These are phyloP conservation scores for Syzygium oleosum DNA, from an alignment of 345 rosid genomes.

Conservation along the genomic window DNA sequence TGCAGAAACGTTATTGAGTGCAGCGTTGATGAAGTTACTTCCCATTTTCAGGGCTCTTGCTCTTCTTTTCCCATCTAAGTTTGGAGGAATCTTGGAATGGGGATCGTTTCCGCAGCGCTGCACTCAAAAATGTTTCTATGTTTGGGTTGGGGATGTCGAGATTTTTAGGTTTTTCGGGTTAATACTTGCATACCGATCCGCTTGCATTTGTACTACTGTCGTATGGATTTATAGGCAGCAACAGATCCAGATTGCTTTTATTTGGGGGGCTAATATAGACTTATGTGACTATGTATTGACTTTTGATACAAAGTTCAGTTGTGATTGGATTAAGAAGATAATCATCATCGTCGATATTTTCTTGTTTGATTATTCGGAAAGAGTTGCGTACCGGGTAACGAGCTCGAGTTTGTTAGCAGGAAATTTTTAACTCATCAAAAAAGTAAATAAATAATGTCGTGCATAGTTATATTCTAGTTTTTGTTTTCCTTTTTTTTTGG, in stretches of 20 bases:
- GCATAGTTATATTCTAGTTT: not conserved
- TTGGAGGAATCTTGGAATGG: not conserved
- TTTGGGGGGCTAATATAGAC: too few relatives aligned
- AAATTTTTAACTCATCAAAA: not conserved
- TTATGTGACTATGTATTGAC: not conserved
- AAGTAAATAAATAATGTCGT: not conserved
- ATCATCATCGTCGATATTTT: not conserved
- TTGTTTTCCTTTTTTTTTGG: too few relatives aligned
- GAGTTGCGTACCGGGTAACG: not conserved
- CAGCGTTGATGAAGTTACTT: not conserved
- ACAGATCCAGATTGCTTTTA: not conserved
- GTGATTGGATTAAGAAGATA: not conserved
- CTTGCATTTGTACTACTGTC: not conserved
- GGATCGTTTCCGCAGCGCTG: not conserved
- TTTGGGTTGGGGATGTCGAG: not conserved
- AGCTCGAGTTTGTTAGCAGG: not conserved
- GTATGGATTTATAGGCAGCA: not conserved
- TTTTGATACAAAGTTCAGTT: not conserved
- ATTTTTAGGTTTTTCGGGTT: not conserved
- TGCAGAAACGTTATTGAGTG: not conserved
- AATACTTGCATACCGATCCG: not conserved
- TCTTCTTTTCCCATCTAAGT: not conserved
- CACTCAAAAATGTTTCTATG: not conserved
- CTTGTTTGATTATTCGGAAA: not conserved
- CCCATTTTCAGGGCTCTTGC: not conserved